Base-by-base conservation (phyloP, 345 rosid genomes). In the Ceriops tagal region DNA sequence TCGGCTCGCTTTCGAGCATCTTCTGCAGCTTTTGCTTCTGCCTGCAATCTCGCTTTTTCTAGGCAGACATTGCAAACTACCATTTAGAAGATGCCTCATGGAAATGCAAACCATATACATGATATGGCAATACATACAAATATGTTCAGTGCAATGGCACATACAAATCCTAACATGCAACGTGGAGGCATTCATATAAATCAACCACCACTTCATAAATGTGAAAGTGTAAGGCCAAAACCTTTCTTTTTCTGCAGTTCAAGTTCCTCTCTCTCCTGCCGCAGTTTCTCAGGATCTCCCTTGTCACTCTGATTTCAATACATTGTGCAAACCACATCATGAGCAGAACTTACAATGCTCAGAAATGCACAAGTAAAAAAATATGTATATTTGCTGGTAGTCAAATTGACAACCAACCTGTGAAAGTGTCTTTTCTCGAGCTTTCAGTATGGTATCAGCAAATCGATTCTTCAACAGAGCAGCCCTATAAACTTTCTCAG, bases 21-120 rank as follows among this genome's bases (percentile, higher is more conserved):
- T 73, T 91, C 89, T 26, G 91, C 97, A 63, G 89, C 92, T 76
- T 82, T 86, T 22, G 92, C 98, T 80, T 89, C 96, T 13, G 93
- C 96, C 80, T 85, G 91, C 66, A 93, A 62, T 73, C 89, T 83
- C 43, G 86, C 82, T 83, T 87, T 91, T 66, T 91, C 98, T 93
- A 76, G 19, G 15, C 24, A n/a, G 30, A 63, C 1, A 56, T 20
- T 62, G 30, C 11, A 16, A 65, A 21, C 31, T 24, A 20, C 21
- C n/a, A 22, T 27, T 56, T 5, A 56, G 49, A 43, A 3, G 18
- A 43, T 43, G 18, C 49, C 28, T 56, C 16, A 13, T 56, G 59
- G 30, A 56, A 3, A 56, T 8, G 59, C 18, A 56, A 24, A 22
- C 59, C 49, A 11, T 43, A 43, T 13, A 43, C 16, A 43, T 22